Base-by-base conservation (phyloP, 1,139 yeast species). In the Saccharomyces hybrid region DNA sequence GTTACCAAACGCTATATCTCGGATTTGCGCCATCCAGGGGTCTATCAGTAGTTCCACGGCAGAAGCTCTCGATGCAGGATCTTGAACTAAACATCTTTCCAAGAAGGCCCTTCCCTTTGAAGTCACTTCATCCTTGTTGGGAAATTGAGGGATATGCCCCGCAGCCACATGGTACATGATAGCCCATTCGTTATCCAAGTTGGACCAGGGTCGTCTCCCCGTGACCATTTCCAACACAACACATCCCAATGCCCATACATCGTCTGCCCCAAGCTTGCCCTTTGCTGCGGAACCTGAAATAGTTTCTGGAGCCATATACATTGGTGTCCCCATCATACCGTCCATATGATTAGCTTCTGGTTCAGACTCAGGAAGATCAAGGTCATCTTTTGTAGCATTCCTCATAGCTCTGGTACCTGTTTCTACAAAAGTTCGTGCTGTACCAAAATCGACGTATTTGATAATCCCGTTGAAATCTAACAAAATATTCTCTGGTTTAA, bases 281-380 rank as follows among this genome's bases (percentile, higher is more conserved):
- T 79, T 83, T 55, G 80, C 78, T 2, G 83, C 75, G 2, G 65
- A 62, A 1, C 97, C 97, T 1, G 95, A 88, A 55, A 93, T 89
- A 0, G 88, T 89, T 67, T 93, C 99, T 0, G 99, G 99, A 0
- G 98, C 88, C 98, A 93, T 93, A 71, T 93, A 93, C 98, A 93
- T 93, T 19, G 98, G 98, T 0, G 99, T 93, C 52, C 99, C 99
- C 0, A 95, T 88, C 84, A 91, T 83, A 48, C 69, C 72, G 16
- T 58, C 57, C 14, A 58, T 50, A 6, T 61, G 56, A 9, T 54
- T 49, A 3, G 55, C 50, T 34, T 57, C 58, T 4, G 51, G 55
- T 24, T 54, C 57, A 8, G 52, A 52, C 2, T 49, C 32, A 11
- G 48, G 49, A 5, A 42, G 7, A 9, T 27, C 44, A 31, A 31